Conservation (phyloP, 257 asterid species). For the Dorcoceras hygrometricum region DNA sequence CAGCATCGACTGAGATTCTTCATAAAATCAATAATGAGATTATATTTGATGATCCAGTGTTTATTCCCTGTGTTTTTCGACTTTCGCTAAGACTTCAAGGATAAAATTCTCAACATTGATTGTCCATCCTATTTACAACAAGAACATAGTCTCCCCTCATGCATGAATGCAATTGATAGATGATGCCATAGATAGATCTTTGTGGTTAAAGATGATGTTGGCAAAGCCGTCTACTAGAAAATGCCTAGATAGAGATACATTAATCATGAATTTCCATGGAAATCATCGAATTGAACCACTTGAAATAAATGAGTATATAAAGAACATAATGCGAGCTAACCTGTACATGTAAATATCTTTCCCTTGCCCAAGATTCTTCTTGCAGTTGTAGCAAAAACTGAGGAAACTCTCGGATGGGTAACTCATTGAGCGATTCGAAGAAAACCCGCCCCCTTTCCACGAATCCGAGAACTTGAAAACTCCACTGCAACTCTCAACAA, state of each 20-base stretch:
- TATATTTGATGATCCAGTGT: not conserved
- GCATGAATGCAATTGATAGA: not conserved
- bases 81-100: not conserved
- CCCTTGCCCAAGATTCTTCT: slow-evolving; percentile 70
- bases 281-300: not conserved
- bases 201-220: not conserved
- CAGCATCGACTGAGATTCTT: not conserved
- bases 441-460: slow-evolving; percentile 26
- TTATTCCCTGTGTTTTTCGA: not conserved
- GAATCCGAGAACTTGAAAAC: slow-evolving; percentile 46
- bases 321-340: slow-evolving; percentile 30
- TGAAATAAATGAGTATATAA: not conserved
- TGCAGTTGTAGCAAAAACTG: slow-evolving; percentile 72
- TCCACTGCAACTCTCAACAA: slow-evolving; percentile 73
- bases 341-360: slow-evolving; percentile 81
- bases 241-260: not conserved
- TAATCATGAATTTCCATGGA: not conserved
- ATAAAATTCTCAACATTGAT: too few relatives aligned
- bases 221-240: not conserved
- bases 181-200: too few relatives aligned
- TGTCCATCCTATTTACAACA: not conserved
- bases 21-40: not conserved
- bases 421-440: slow-evolving; percentile 34
- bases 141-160: not conserved
- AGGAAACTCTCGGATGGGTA: slow-evolving; percentile 67